Base-by-base conservation (phyloP, 2,329 filamentous ascomycete species). In the Phaeoacremonium minimum region DNA sequence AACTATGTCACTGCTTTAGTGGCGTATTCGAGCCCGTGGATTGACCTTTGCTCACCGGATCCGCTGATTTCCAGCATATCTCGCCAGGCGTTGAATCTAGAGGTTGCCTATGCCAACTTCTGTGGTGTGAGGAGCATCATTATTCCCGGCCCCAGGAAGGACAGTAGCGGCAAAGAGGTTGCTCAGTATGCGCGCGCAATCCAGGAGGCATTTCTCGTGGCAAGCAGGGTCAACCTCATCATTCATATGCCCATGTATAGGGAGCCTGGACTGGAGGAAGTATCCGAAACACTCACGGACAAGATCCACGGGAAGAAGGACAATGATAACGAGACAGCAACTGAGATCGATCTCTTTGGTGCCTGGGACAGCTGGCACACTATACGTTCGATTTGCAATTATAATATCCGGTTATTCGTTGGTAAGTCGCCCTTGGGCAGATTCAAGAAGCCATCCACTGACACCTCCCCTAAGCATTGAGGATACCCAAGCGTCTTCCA, bases 301-400 rank as follows among this genome's bases (percentile, higher is more conserved):
- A 29, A 54, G 9, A 50, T 57, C 49, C 59, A 33, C 43, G 58
- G 18, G 43, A 57, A 69, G 28, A 57, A 57, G 17, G 42, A 43
- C 13, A 47, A 47, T 5, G 41, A 52, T 8, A 42, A 59, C 2
- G 54, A 60, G 11, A 46, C 59, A 20, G 50, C 51, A 6, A 64
- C 68, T 19, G 72, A 79, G 15, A 66, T 83, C 42, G 84, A 91
- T 51, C 60, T 85, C 1, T 93, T 87, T 59, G 82, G 82, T 36
- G 75, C 83, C 3, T 98, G 94, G 94, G 90, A 97, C 61, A 83
- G 85, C 2, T 98, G 93, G 93, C 84, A 98, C 57, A 73, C 83
- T 15, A 85, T 98, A 51, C 77, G 93, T 36, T 83, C 82, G 36
- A 70, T 88, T 39, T 96, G 89, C 74, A 85, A 83, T 64, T 97